Base-by-base conservation (phyloP, 2,329 filamentous ascomycete genomes). In the Trichophyton simii region DNA sequence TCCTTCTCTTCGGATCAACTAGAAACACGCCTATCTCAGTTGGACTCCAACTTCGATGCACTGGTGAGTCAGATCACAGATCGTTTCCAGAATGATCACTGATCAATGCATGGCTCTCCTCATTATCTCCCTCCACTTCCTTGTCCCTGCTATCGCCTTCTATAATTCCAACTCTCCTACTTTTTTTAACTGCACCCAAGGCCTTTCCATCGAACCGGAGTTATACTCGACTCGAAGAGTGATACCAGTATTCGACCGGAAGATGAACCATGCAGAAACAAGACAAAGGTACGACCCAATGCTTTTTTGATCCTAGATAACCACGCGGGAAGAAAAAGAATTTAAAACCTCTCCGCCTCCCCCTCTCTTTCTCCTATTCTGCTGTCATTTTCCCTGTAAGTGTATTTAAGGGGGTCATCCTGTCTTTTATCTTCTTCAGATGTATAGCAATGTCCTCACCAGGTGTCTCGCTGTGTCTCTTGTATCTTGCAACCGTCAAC, bases 41-140 rank as follows among this genome's bases (percentile, higher is more conserved):
- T 57, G 31, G 20, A 20, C 31, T 38, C 31, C 18, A 3, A 44
- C 41, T 55, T 58, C 41, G 60, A 63, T 63, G 64, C 60, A 63
- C 65, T 65, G 68, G 67, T 69, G 68, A 69, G 66, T 69, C 64
- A 64, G 66, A 65, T 66, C 61, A 59, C 66, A 63, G 63, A 65
- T 61, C 58, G 65, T 67, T 63, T 55, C 62, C 66, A 62, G 65
- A 65, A 63, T 38, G 63, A 64, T 55, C 58, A 38, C 58, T 59
- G 41, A 46, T 59, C 60, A 57, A 46, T 31, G 52, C 52, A 36
- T 55, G 52, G 8, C 31, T 55, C 52, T 36, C 28, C 28, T n/a
- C 25, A 28, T 44, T 44, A 13, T 6, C n/a, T n/a, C n/a, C 41
- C 4, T 44, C 41, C 8, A 44, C 41, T 44, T n/a, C 11, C 34